Conservation (phyloP, 345 rosid species). For the Clausena lansium region DNA sequence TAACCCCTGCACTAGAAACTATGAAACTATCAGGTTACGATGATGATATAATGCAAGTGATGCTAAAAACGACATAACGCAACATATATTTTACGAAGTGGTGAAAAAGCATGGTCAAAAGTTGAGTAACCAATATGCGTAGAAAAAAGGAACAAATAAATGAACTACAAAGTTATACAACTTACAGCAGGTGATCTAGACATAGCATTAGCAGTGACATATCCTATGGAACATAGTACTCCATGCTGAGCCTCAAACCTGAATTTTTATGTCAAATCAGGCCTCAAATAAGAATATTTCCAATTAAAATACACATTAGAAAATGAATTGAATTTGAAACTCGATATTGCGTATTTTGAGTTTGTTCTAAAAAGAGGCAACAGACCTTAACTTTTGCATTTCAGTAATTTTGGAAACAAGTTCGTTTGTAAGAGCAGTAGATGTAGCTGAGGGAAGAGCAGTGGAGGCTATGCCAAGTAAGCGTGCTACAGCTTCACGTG, state of each 20-base stretch:
- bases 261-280: conserved; percentile 20
- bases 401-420: conserved; percentile 50
- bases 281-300: conserved; percentile 16
- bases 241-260: conserved; percentile 90
- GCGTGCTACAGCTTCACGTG: conserved; percentile 89
- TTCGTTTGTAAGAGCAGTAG: conserved; percentile 59
- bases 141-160: background rate
- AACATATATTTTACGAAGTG: background rate
- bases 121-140: background rate
- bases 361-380: background rate
- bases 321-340: background rate
- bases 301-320: background rate
- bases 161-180: conserved; percentile 17
- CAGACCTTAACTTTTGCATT: conserved; percentile 62
- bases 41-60: conserved; percentile 8
- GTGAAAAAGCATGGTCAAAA: background rate
- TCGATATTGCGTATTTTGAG: background rate
- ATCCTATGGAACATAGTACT: conserved; percentile 75
- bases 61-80: background rate
- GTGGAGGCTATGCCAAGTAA: conserved; percentile 92
- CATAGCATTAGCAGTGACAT: conserved; percentile 66
- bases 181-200: conserved; percentile 59
- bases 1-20: background rate
- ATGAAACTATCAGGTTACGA: conserved; percentile 2
- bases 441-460: conserved; percentile 52